Evolutionary conservation across 441 rosid species (phyloP), one percentile per base, ranked within the genome.

Genomic region (Adansonia grandidieri): DNA sequence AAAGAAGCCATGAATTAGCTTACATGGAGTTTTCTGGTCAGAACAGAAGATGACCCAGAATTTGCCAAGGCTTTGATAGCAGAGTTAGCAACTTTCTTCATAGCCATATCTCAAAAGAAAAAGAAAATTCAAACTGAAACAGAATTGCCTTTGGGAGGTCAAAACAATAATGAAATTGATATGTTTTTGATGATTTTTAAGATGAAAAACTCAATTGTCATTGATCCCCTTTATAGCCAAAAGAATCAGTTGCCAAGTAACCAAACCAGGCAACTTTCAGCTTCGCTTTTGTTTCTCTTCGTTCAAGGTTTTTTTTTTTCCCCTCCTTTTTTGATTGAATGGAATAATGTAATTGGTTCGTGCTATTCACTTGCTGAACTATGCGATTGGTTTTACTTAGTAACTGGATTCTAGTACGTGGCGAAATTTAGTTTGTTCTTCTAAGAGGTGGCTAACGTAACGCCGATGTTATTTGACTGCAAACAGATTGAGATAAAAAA

Each of bases 11-110:
- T 40, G 37, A 57, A 28, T 61, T 14, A 45, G 81, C 87, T 90
- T 86, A 93, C 97, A 74, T 86, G 87, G 73, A 88, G 84, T 19
- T 82, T 83, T 57, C 93, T 84, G 2, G 85, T 42, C 40, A 85
- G 54, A 68, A 50, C 48, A 50, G 63, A 56, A 22, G 88, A 76
- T 0, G 85, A 75, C 19, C 71, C 61, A 22, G 90, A 79, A 14
- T 81, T 69, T 80, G 78, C 65, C 40, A 85, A 62, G 47, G 90
- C 90, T 68, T 84, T 87, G 78, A 87, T 79, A 51, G 88, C 91
- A 61, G 89, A 79, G 73, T 79, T 67, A 40, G 89, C 85, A 51
- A 78, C 83, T 51, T 88, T 82, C 80, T 86, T 85, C 93, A 88
- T 84, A 70, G 94, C 91, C 93, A 90, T 91, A 32, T 15, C 73